Conservation (phyloP, 371 early-diverging fungal genomes). For the Coemansia sp. region DNA sequence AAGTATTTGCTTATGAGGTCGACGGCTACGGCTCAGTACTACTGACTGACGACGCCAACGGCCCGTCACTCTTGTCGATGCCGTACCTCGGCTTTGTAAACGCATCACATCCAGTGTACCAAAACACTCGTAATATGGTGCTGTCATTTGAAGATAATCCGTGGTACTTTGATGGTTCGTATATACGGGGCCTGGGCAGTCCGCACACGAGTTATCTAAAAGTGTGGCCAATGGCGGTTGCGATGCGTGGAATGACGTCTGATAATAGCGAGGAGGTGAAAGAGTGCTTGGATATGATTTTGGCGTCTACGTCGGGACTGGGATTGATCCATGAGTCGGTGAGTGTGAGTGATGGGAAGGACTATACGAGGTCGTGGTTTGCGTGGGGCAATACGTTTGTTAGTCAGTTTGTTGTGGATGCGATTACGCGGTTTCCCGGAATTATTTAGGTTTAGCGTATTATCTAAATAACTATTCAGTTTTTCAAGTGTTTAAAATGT, state of each 20-base stretch:
- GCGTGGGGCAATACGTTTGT: slow-evolving; percentile 46
- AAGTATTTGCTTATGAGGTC: slow-evolving; percentile 63
- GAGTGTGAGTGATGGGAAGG: slow-evolving; percentile 10
- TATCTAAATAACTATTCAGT: no score
- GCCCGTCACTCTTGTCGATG: slow-evolving; percentile 60
- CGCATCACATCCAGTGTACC: slow-evolving; percentile 54
- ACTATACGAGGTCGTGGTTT: slow-evolving; percentile 45
- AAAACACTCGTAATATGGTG: slow-evolving; percentile 56
- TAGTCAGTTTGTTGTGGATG: slow-evolving; percentile 37
- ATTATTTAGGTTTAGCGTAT: slow-evolving; percentile 16
- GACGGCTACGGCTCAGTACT: slow-evolving; percentile 63
- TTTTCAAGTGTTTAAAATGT: no score
- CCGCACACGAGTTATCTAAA: slow-evolving; percentile 53
- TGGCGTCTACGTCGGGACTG: slow-evolving; percentile 31
- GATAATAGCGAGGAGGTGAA: slow-evolving; percentile 25
- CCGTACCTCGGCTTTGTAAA: slow-evolving; percentile 60
- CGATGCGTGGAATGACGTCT: slow-evolving; percentile 40
- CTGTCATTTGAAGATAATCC: slow-evolving; percentile 58
- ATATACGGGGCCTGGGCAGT: slow-evolving; percentile 59
- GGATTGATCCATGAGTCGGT: slow-evolving; percentile 48
- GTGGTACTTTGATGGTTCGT: slow-evolving; percentile 58
- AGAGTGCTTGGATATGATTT: slow-evolving; percentile 42
- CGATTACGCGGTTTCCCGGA: slow-evolving; percentile 33
- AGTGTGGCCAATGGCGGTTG: slow-evolving; percentile 47
- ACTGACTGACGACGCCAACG: slow-evolving; percentile 68